Base-by-base conservation (phyloP, 1,284 basidiomycete genomes). In the Trametes polyzona region DNA sequence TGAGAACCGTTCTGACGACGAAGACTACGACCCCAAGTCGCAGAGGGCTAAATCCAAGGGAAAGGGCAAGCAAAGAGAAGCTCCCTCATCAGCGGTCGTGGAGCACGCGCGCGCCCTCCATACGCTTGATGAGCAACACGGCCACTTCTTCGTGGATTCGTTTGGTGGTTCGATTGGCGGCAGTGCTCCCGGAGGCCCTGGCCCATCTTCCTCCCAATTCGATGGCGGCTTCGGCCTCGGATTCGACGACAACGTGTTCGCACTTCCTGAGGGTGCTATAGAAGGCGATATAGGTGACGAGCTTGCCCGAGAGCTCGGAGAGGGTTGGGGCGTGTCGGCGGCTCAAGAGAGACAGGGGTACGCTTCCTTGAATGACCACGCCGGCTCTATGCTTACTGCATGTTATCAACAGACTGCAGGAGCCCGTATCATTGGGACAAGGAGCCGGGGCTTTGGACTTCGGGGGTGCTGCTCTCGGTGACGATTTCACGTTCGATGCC, bases 51-150 rank as follows among this genome's bases (percentile, higher is more conserved):
- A 69, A 59, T 65, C 51, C 47, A 77, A 73, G 63, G 55, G 54
- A 4, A 71, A 68, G 51, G 62, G 65, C 65, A 78, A 72, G 54
- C 61, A 57, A 35, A 72, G 71, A 55, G 52, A 65, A 24, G 59
- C 63, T 29, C 63, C 67, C 16, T 52, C 65, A 19, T 56, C 47
- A 52, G 62, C 71, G 24, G 54, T 64, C 1, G 65, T 74, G 4
- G 86, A 88, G 64, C 61, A 72, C 17, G 70, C 74, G 16, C 78
- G 84, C 49, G 79, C 78, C 29, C 66, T 75, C 50, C 82, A 90
- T 69, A 91, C 84, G 17, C 77, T 93, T 21, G 75, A 83, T 26
- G 90, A 92, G 67, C 79, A 86, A 57, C 83, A 88, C 60, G 83
- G 88, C 39, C 80, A 87, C 62, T 66, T 92, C 12, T 73, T 92